Evolutionary conservation across 441 rosid species (phyloP), one percentile per base, ranked within the genome.

Genomic region (Bocquillonia castaneifolia): DNA sequence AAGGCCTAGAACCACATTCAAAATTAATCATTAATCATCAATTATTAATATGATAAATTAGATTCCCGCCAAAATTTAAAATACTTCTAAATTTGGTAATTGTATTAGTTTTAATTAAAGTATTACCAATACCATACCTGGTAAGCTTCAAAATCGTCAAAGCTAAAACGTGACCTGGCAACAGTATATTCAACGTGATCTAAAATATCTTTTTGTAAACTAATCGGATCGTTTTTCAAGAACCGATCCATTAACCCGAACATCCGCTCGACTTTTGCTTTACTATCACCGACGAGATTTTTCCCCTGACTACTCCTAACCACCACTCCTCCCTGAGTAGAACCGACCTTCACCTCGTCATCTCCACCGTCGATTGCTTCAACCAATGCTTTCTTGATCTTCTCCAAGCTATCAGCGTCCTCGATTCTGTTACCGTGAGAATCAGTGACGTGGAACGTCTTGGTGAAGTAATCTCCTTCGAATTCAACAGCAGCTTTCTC

Each of bases 71-170:
- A 79, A 68, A 73, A 48, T 67, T 56, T 29, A 6, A 67, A 71
- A 15, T 22, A 3, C 14, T 42, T 42, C 14, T 42, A 42, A 1
- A 6, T 47, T 47, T 61, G 3, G 17, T 17, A 37, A 58, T 18
- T 18, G 20, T 22, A 3, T 48, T 40, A 2, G 9, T 40, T 40
- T 3, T 40, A 3, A 42, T 40, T 40, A 40, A 12, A 10, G 12
- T 6, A 37, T 12, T 13, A 28, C 0, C 18, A 39, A 32, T 22
- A 14, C 17, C n/a, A 31, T 54, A 78, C 87, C 81, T 81, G 87
- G 62, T 83, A 83, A 75, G 85, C 87, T 79, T 83, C 87, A 72
- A 83, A 83, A 72, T 83, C 85, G 69, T 83, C 87, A 32, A 83
- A 81, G 68, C 72, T 81, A 59, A 79, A 83, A 37, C 83, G 72